A percentile compares a stretch with the other conserved stretches of the same genome.
phyloP scores from a whole-genome alignment of 371 early-diverging fungal genomes.

The Saksenaea oblongispora region DNA sequence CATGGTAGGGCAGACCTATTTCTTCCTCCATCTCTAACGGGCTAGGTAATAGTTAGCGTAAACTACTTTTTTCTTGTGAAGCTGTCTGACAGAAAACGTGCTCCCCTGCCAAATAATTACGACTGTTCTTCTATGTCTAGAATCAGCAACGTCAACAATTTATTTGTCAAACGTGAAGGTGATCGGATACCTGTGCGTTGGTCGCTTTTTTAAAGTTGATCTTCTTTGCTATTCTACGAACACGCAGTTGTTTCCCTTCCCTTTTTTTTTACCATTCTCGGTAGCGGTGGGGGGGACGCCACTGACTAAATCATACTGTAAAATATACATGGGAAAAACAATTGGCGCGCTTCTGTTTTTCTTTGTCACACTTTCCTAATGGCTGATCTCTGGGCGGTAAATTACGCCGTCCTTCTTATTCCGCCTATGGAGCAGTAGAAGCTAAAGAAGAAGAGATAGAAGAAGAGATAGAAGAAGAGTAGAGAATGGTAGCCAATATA shows the following conservation, averaged over 20 bases:
- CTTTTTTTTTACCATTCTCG: neutral
- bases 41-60: neutral
- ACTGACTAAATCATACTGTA: neutral
- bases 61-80: neutral
- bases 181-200: constrained; percentile 3
- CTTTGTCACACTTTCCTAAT: constrained; percentile 4
- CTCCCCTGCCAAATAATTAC: neutral
- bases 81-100: constrained; percentile 3
- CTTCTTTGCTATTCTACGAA: neutral
- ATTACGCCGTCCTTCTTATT: neutral
- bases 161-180: neutral
- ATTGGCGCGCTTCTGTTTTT: neutral
- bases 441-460: neutral
- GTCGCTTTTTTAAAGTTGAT: neutral
- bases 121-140: neutral
- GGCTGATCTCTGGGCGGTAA: neutral
- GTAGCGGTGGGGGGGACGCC: too few species aligned
- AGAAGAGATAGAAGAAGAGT: neutral
- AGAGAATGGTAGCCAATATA: too few species aligned
- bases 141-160: neutral
- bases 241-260: neutral
- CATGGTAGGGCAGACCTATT: constrained; percentile 3
- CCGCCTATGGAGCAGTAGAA: neutral
- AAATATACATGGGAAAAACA: neutral
- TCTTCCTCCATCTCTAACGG: neutral